These are phyloP conservation scores for Deuterostichococcus epilithicus DNA, from an alignment of 139 green algal genomes.

Conservation along the genomic window DNA sequence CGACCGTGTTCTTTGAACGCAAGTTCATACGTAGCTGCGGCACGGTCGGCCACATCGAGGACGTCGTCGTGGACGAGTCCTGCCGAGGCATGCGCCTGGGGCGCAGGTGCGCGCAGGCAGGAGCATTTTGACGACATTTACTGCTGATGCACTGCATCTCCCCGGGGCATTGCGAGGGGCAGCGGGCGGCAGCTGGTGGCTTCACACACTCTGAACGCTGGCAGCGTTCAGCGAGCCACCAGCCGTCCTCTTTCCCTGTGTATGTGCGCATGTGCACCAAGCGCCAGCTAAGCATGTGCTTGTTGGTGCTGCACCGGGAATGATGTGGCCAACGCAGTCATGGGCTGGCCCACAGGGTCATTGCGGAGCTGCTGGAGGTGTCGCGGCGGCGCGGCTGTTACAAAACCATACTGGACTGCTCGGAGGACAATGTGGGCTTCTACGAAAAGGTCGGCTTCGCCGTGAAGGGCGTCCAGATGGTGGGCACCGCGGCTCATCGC, in stretches of 20 bases:
- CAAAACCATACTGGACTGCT: constrained; percentile 95
- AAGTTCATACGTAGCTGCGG: constrained; percentile 87
- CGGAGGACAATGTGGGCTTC: constrained; percentile 81
- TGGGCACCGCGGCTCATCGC: too few relatives aligned
- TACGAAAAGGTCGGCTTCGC: constrained; percentile 88
- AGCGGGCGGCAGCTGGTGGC: not conserved
- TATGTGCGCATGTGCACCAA: not conserved
- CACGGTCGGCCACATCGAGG: constrained; percentile 85
- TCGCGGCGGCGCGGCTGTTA: constrained; percentile 71
- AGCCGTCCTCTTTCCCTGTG: not conserved
- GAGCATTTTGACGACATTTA: not conserved
- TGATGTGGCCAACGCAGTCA: not conserved
- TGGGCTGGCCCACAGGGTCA: constrained; percentile 45
- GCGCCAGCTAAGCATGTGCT: not conserved
- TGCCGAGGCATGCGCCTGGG: constrained; percentile 71
- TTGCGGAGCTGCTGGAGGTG: constrained; percentile 52
- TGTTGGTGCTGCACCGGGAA: not conserved
- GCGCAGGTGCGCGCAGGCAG: constrained; percentile 27
- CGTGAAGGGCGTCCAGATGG: constrained; percentile 93
- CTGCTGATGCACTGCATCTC: not conserved
- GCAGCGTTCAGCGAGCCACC: too few relatives aligned
- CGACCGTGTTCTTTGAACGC: constrained; percentile 74
- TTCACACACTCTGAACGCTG: not conserved
- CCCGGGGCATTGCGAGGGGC: not conserved
- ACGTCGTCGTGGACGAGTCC: constrained; percentile 81